Conservation (phyloP, 371 early-diverging fungal genomes). For the Mycotypha africana region DNA sequence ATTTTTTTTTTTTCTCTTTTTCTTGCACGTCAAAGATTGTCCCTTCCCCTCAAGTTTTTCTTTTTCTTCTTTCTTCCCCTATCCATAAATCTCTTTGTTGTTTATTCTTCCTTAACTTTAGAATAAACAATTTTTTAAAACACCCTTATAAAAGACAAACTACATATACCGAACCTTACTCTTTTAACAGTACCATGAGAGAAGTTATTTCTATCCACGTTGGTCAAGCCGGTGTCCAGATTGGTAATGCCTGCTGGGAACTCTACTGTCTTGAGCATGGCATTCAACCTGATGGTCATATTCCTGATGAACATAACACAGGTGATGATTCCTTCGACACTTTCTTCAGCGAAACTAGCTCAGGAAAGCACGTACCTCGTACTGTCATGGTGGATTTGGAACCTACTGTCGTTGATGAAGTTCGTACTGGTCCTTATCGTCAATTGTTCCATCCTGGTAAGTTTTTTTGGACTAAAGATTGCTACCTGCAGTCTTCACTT, state of each 20-base stretch:
- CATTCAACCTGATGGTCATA: conserved; percentile 93
- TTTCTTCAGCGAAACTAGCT: conserved; percentile 94
- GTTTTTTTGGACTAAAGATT: not conserved
- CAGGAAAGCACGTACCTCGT: conserved; percentile 98
- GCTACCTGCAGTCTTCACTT: too few relatives aligned
- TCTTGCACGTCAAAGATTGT: too few relatives aligned
- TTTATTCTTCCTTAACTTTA: too few relatives aligned
- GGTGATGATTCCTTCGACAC: conserved; percentile 54
- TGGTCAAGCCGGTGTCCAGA: conserved; percentile 93
- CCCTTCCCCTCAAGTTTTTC: too few relatives aligned
- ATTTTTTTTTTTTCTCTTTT: too few relatives aligned
- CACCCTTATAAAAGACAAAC: too few relatives aligned
- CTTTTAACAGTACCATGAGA: conserved; percentile 82
- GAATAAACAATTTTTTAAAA: too few relatives aligned
- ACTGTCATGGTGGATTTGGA: conserved; percentile 97
- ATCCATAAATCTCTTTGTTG: too few relatives aligned
- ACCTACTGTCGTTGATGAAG: conserved; percentile 95
- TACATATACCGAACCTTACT: too few relatives aligned
- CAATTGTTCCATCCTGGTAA: conserved; percentile 94
- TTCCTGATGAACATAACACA: conserved; percentile 85
- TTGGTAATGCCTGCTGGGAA: conserved; percentile 99
- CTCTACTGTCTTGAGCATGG: conserved; percentile 94
- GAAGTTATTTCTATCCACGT: conserved; percentile 94
- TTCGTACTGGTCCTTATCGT: conserved; percentile 93
- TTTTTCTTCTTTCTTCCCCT: too few relatives aligned